These are phyloP conservation scores for Solanum gracilifrons DNA, from an alignment of 257 asterid genomes.

Conservation along the genomic window DNA sequence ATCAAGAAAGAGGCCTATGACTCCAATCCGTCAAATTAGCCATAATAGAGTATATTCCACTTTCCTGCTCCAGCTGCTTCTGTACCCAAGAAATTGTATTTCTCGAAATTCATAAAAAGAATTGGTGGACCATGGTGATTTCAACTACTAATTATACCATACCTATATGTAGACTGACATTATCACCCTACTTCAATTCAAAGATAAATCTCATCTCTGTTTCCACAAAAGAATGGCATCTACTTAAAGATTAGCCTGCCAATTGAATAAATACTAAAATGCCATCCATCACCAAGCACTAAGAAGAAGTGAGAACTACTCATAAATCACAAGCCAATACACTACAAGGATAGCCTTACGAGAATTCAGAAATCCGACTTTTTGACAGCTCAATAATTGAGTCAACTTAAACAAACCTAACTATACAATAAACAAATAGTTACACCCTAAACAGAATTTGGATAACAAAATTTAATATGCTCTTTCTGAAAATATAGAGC, in stretches of 20 bases:
- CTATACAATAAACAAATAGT: not conserved
- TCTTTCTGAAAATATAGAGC: not conserved
- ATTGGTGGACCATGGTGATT: not conserved
- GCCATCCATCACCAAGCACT: not conserved
- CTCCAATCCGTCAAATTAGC: not conserved
- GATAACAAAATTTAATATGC: not conserved
- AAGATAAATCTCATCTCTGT: not conserved
- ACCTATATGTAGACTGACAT: not conserved
- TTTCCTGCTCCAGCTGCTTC: not conserved
- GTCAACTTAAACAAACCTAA: not conserved
- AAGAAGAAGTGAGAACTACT: not conserved
- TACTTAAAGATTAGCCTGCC: not conserved
- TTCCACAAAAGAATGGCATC: not conserved
- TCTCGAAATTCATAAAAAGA: not conserved
- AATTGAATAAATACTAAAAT: not conserved
- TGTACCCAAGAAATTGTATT: not conserved
- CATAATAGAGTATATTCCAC: not conserved
- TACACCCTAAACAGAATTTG: not conserved
- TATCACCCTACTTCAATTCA: not conserved
- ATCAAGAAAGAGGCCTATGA: not conserved
- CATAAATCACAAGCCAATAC: not conserved
- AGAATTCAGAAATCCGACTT: not conserved
- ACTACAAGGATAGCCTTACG: not conserved
- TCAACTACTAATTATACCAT: not conserved
- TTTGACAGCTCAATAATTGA: not conserved